These are phyloP conservation scores for Metarhizium rileyi DNA, from an alignment of 2,329 filamentous ascomycete species.

Conservation along the genomic window DNA sequence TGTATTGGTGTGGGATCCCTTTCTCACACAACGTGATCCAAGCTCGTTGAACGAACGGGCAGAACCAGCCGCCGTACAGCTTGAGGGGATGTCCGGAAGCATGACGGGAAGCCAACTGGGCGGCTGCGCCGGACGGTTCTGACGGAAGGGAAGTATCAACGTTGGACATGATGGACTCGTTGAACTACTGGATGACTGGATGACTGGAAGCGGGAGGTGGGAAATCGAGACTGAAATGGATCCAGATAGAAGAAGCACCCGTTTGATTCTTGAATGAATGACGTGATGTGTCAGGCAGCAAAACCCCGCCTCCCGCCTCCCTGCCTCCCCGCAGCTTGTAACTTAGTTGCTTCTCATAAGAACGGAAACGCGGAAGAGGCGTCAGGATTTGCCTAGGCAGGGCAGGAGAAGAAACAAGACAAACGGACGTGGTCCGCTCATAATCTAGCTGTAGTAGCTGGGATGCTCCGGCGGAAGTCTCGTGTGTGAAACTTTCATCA, in stretches of 20 bases:
- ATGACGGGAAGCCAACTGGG: slow-evolving; percentile 35
- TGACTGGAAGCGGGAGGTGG: neutral
- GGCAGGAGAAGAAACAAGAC: too few species aligned
- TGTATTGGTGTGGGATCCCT: slow-evolving; percentile 61
- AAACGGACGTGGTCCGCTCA: too few species aligned
- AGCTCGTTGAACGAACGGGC: slow-evolving; percentile 56
- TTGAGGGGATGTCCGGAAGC: slow-evolving; percentile 43
- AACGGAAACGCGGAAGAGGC: neutral
- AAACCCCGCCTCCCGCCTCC: neutral
- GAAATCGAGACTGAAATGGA: neutral
- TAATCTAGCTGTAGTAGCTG: too few species aligned
- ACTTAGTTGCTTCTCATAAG: neutral
- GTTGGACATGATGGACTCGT: slow-evolving; percentile 25
- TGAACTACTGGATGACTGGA: neutral
- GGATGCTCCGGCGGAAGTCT: too few species aligned
- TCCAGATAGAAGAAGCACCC: neutral
- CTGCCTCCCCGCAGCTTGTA: neutral
- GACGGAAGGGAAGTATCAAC: slow-evolving; percentile 40
- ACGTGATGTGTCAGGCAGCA: neutral
- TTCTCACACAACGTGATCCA: slow-evolving; percentile 71
- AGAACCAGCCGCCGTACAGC: slow-evolving; percentile 70
- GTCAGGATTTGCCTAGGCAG: neutral
- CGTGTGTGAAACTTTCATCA: too few species aligned
- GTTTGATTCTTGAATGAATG: neutral
- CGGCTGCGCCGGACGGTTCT: slow-evolving; percentile 39